Conservation (phyloP, 192 early-diverging fungal genomes). For the Dissophora ornata region DNA sequence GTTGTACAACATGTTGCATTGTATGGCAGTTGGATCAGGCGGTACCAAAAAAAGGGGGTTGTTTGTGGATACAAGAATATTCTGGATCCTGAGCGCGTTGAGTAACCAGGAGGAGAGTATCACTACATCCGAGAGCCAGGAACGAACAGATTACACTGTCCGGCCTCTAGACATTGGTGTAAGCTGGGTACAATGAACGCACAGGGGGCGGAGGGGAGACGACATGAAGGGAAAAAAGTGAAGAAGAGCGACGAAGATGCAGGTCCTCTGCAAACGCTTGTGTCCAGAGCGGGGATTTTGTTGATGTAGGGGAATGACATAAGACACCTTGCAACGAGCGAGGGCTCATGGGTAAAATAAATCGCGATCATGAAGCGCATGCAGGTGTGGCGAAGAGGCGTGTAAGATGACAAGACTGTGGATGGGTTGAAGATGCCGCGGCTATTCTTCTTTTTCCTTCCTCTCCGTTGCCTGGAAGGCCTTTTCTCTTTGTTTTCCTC, state of each 20-base stretch:
- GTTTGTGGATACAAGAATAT: neutral
- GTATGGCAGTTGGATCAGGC: constrained; percentile 12
- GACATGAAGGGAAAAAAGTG: too few species aligned
- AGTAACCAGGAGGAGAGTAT: neutral
- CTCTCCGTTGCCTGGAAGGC: neutral
- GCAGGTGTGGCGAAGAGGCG: neutral
- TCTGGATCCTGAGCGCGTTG: neutral
- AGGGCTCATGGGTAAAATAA: constrained; percentile 11
- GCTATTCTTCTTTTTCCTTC: neutral
- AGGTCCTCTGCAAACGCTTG: too few species aligned
- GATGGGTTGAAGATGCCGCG: too few species aligned
- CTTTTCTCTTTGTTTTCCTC: neutral
- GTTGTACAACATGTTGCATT: neutral
- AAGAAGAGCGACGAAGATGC: too few species aligned
- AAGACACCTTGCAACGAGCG: neutral
- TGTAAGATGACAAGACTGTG: neutral
- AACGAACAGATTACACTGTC: too few species aligned
- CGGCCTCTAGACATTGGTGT: too few species aligned
- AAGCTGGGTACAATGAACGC: too few species aligned
- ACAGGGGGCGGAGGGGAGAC: too few species aligned
- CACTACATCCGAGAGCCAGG: too few species aligned
- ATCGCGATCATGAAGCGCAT: too few species aligned
- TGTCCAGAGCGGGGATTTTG: too few species aligned
- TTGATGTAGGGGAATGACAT: neutral
- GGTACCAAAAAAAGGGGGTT: constrained; percentile 12